phyloP scores from a whole-genome alignment of 768 basidiomycete genomes.

The Tricholomella constricta region DNA sequence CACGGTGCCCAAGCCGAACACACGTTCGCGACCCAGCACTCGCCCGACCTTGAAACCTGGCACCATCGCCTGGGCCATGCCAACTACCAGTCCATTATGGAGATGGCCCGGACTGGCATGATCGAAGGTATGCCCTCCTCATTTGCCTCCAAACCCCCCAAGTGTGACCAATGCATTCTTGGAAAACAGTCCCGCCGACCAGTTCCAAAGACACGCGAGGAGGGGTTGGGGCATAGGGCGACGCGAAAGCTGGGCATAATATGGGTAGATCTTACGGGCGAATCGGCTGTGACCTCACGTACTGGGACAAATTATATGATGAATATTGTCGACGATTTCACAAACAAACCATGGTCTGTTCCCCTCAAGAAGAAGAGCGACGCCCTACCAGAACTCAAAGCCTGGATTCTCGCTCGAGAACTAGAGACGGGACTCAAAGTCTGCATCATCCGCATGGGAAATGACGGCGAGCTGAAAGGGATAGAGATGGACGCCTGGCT shows the following conservation, averaged over 20 bases:
- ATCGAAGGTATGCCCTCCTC: constrained; percentile 26
- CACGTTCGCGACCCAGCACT: neutral
- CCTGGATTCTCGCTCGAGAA: constrained; percentile 30
- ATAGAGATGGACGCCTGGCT: constrained; percentile 13
- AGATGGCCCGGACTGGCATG: neutral
- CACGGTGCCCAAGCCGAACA: neutral
- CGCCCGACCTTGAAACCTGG: neutral
- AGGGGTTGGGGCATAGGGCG: constrained; percentile 19
- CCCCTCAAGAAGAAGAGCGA: constrained; percentile 30
- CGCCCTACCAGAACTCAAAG: constrained; percentile 21
- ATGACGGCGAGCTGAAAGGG: constrained; percentile 27
- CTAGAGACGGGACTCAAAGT: constrained; percentile 10
- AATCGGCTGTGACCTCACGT: constrained; percentile 20
- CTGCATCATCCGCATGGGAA: constrained; percentile 1
- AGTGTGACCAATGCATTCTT: constrained; percentile 36
- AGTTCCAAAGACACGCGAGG: constrained; percentile 32
- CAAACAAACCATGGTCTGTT: constrained; percentile 30
- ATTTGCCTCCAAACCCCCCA: constrained; percentile 21
- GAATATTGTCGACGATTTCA: constrained; percentile 36
- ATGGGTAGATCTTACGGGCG: constrained; percentile 33
- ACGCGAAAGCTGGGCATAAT: constrained; percentile 28
- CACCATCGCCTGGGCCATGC: constrained; percentile 4
- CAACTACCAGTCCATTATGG: constrained; percentile 10
- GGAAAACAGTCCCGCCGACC: constrained; percentile 38
- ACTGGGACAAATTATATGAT: constrained; percentile 19